phyloP scores from a whole-genome alignment of 2,329 filamentous ascomycete species.

The Hysterium pulicare region DNA sequence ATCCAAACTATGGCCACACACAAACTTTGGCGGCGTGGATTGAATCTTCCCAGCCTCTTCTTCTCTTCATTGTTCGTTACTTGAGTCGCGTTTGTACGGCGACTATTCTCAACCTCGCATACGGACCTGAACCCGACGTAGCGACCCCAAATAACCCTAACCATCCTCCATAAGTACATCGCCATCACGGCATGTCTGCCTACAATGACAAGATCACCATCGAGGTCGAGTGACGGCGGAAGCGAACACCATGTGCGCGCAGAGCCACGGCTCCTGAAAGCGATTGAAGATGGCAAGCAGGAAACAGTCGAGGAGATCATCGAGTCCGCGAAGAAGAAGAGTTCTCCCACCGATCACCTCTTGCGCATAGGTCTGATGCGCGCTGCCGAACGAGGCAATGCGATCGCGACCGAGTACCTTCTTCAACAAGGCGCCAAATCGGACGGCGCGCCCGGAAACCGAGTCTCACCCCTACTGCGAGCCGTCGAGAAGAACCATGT shows the following conservation, averaged over 20 bases:
- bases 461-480: constrained; percentile 28
- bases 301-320: constrained; percentile 29
- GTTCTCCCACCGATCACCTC: constrained; percentile 27
- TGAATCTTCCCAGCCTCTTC: too few species aligned
- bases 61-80: too few species aligned
- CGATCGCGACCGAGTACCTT: constrained; percentile 28
- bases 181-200: constrained; percentile 1
- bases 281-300: constrained; percentile 27
- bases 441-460: constrained; percentile 29
- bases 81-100: too few species aligned
- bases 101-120: too few species aligned
- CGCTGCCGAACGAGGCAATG: constrained; percentile 31
- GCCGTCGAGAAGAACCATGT: constrained; percentile 31
- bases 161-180: too few species aligned
- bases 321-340: constrained; percentile 27
- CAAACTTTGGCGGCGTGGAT: too few species aligned
- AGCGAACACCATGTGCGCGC: constrained; percentile 22
- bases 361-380: constrained; percentile 36
- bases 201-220: constrained; percentile 33
- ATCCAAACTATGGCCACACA: too few species aligned
- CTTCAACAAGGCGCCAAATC: constrained; percentile 32
- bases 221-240: constrained; percentile 35
- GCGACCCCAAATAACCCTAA: too few species aligned
- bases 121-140: too few species aligned
- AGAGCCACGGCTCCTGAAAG: constrained; percentile 34